These are phyloP conservation scores for Zarea fungicola DNA, from an alignment of 2,329 filamentous ascomycete species.

Conservation along the genomic window DNA sequence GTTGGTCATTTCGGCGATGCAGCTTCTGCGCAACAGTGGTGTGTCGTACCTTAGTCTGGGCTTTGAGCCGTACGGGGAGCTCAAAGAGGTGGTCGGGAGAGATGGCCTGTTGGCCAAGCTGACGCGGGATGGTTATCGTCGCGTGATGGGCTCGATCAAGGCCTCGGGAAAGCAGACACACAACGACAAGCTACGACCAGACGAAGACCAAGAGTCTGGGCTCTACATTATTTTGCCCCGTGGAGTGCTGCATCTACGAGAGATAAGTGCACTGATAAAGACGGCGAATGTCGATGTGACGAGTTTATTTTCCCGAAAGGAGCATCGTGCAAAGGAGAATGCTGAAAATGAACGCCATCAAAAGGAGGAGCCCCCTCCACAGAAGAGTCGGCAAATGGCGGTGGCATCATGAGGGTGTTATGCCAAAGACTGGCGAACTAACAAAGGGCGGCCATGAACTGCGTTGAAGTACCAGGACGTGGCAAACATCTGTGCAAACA, in stretches of 20 bases:
- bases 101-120: conserved; percentile 6
- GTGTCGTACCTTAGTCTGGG: conserved; percentile 19
- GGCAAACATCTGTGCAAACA: too few species aligned
- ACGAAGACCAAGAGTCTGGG: conserved; percentile 14
- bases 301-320: conserved; percentile 4
- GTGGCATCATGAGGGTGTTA: too few species aligned
- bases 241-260: conserved; percentile 13
- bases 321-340: too few species aligned
- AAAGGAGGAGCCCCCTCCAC: too few species aligned
- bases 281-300: conserved; percentile 14
- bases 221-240: conserved; percentile 18
- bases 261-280: conserved; percentile 17
- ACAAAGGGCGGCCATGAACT: too few species aligned
- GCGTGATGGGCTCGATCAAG: conserved; percentile 17
- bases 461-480: too few species aligned
- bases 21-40: conserved; percentile 15
- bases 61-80: conserved; percentile 16
- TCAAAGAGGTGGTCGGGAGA: conserved; percentile 8
- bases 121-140: conserved; percentile 14
- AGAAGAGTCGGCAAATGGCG: too few species aligned
- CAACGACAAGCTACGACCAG: conserved; percentile 19
- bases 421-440: too few species aligned
- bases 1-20: conserved; percentile 17
- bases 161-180: conserved; percentile 18
- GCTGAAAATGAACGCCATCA: too few species aligned